Evolutionary conservation across 2,329 filamentous ascomycete species (phyloP).

Genomic region (Lomentospora prolificans): DNA sequence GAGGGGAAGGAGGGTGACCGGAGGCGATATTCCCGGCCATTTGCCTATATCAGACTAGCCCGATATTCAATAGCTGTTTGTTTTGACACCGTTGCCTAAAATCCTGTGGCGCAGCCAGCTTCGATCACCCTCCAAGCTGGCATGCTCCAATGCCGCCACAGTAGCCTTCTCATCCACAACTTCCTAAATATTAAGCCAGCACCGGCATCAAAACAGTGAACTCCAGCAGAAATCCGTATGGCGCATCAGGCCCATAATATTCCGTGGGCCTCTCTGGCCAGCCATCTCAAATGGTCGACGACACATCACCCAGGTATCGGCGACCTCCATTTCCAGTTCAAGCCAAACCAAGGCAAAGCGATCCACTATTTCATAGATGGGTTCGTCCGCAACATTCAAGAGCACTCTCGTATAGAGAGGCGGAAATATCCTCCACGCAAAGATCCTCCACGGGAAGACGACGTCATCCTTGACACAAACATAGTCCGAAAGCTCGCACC

Average conservation of each 20-base stretch:
- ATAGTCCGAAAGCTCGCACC: neutral
- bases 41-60: no score
- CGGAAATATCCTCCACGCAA: constrained; percentile 8
- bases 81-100: no score
- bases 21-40: no score
- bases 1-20: no score
- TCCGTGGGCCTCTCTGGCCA: constrained; percentile 11
- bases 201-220: no score
- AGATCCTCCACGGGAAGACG: neutral
- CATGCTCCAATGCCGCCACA: no score
- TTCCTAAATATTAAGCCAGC: no score
- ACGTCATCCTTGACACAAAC: neutral
- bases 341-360: constrained; percentile 9
- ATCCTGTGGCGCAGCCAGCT: no score
- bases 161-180: no score
- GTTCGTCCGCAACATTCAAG: constrained; percentile 10
- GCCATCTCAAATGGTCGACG: constrained; percentile 9
- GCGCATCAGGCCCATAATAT: constrained; percentile 13
- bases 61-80: no score
- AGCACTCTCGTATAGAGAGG: constrained; percentile 6
- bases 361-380: constrained; percentile 11
- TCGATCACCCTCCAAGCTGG: no score
- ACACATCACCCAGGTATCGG: neutral
- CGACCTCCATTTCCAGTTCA: constrained; percentile 10
- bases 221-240: no score